Conservation (phyloP, 2,329 filamentous ascomycete genomes). For the Cladorrhinum sp. region DNA sequence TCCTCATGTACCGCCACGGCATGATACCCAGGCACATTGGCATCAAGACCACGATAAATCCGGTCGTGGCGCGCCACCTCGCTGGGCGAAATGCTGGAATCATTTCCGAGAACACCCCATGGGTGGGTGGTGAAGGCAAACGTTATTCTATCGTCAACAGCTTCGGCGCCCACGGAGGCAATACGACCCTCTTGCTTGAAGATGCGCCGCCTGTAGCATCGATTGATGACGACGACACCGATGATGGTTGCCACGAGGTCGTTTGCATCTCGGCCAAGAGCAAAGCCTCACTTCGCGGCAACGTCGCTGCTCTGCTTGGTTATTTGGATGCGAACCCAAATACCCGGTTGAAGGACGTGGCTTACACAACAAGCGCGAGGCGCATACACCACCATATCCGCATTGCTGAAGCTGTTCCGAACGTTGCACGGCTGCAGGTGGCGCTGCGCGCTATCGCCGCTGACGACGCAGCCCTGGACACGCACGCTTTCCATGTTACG, state of each 20-base stretch:
- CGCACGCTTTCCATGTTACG: no score
- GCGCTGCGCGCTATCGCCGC: background rate
- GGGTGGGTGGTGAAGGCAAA: background rate
- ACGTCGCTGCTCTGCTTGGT: background rate
- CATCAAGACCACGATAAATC: constrained; percentile 37
- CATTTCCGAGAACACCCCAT: background rate
- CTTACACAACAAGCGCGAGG: constrained; percentile 55
- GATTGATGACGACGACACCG: background rate
- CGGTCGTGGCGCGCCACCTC: background rate
- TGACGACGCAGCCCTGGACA: no score
- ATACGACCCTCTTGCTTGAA: constrained; percentile 51
- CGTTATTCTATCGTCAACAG: constrained; percentile 58
- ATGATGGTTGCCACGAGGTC: background rate
- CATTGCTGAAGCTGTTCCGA: constrained; percentile 24
- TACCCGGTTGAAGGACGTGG: background rate
- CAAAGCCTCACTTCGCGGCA: background rate
- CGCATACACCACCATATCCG: constrained; percentile 35
- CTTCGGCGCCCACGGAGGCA: constrained; percentile 10
- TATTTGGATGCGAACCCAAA: background rate
- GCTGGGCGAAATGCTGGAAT: background rate
- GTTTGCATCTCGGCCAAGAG: background rate
- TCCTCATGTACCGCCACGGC: constrained; percentile 48
- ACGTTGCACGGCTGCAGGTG: background rate
- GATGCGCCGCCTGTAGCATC: constrained; percentile 44
- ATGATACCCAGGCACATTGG: constrained; percentile 50